Percentiles rank a stretch among this genome's conserved stretches.
Conservation (phyloP, 352 stramenopile species). For the Sclerospora graminicola region DNA sequence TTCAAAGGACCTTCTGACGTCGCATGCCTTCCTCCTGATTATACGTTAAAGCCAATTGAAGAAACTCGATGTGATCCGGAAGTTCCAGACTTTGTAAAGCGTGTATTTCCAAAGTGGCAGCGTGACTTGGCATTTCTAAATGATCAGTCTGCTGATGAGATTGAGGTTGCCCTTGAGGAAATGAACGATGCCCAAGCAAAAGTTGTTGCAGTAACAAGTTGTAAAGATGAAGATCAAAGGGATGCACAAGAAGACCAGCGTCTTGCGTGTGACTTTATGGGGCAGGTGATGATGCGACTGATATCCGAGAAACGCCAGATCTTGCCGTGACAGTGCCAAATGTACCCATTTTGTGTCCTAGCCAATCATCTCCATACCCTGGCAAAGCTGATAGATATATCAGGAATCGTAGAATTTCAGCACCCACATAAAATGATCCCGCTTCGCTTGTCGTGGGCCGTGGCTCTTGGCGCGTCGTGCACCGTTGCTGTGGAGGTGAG, state of each 20-base stretch:
- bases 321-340: neutral
- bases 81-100: constrained; percentile 31
- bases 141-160: constrained; percentile 20
- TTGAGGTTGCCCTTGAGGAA: constrained; percentile 17
- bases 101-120: constrained; percentile 35
- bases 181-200: constrained; percentile 5
- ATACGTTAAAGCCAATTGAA: neutral
- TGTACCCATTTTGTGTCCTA: neutral
- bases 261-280: constrained; percentile 19
- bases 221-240: neutral
- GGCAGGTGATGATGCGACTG: constrained; percentile 13
- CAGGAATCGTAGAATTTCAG: neutral
- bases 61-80: neutral
- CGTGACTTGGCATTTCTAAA: constrained; percentile 35
- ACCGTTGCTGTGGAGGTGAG: constrained; percentile 19
- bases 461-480: constrained; percentile 1
- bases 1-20: constrained; percentile 3
- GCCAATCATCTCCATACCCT: constrained; percentile 6
- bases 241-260: constrained; percentile 8
- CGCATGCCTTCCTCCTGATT: neutral
- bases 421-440: constrained; percentile 2
- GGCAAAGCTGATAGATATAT: no score
- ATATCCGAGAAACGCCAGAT: constrained; percentile 11
- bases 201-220: neutral
- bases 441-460: constrained; percentile 8